Evolutionary conservation across 345 rosid species (phyloP).

Genomic region (Erysimum cheiranthoides): DNA sequence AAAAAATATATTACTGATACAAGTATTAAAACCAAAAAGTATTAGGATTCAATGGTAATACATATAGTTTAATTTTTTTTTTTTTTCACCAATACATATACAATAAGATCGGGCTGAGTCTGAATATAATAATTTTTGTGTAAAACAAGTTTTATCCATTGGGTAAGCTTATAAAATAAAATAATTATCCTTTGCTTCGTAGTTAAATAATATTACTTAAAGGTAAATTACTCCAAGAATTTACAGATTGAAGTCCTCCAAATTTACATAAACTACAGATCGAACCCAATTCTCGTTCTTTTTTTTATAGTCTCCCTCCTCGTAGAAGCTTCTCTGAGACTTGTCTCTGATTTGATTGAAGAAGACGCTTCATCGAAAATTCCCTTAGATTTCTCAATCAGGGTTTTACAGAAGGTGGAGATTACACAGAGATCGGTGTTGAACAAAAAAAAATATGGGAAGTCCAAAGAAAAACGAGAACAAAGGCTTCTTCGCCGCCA

Average conservation of each 20-base stretch:
- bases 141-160: neutral
- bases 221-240: neutral
- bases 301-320: slow-evolving; percentile 26
- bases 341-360: slow-evolving; percentile 24
- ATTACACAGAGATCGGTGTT: slow-evolving; percentile 14
- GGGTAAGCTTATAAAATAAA: neutral
- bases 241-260: slow-evolving; percentile 23
- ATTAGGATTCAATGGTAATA: no score
- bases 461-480: slow-evolving; percentile 61
- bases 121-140: no score
- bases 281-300: slow-evolving; percentile 11
- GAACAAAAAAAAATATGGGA: slow-evolving; percentile 40
- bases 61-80: no score
- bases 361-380: slow-evolving; percentile 32
- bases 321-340: slow-evolving; percentile 28
- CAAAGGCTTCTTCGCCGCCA: slow-evolving; percentile 71
- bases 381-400: slow-evolving; percentile 5
- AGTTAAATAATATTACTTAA: neutral
- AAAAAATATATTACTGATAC: no score
- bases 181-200: neutral
- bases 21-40: no score
- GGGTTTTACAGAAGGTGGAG: slow-evolving; percentile 15
- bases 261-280: slow-evolving; percentile 31
- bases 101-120: no score
- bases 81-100: no score